These are phyloP conservation scores for Globisporangium spiculum DNA, from an alignment of 352 stramenopile species.

Conservation along the genomic window DNA sequence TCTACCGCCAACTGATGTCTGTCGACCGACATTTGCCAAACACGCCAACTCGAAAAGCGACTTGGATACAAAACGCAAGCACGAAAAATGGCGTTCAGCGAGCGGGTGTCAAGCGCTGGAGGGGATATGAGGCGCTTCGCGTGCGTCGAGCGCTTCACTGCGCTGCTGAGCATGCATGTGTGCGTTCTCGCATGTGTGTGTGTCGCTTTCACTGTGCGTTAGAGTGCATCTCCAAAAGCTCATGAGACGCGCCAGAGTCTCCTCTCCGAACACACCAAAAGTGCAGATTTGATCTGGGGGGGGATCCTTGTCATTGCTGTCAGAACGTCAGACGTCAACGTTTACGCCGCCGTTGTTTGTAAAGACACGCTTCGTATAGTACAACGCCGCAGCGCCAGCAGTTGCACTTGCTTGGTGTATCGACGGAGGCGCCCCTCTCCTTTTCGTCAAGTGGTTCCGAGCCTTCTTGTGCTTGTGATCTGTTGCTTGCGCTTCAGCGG, in stretches of 20 bases:
- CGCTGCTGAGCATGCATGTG: not conserved
- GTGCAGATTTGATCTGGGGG: not conserved
- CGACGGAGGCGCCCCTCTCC: not conserved
- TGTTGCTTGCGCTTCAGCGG: not conserved
- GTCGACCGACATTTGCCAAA: slow-evolving; percentile 12
- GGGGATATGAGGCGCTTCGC: not conserved
- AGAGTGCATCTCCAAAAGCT: not conserved
- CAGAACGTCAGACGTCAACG: not conserved
- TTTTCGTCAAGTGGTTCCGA: not conserved
- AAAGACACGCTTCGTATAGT: not conserved
- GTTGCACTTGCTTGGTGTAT: not conserved
- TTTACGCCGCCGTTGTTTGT: not conserved
- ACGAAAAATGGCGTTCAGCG: not conserved
- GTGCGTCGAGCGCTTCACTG: not conserved
- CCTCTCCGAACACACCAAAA: slow-evolving; percentile 3
- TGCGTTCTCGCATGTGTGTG: not conserved
- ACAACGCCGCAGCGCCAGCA: not conserved
- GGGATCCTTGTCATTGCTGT: not conserved
- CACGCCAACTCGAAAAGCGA: not conserved
- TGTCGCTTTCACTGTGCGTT: not conserved
- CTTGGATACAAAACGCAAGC: not conserved
- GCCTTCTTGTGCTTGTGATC: not conserved
- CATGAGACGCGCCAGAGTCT: slow-evolving; percentile 1
- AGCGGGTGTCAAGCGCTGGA: not conserved
- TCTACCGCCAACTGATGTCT: not conserved